Percentiles rank a stretch among this genome's conserved stretches.
Conservation (phyloP, 73 alveolate species). For the Uronychia setigera region DNA sequence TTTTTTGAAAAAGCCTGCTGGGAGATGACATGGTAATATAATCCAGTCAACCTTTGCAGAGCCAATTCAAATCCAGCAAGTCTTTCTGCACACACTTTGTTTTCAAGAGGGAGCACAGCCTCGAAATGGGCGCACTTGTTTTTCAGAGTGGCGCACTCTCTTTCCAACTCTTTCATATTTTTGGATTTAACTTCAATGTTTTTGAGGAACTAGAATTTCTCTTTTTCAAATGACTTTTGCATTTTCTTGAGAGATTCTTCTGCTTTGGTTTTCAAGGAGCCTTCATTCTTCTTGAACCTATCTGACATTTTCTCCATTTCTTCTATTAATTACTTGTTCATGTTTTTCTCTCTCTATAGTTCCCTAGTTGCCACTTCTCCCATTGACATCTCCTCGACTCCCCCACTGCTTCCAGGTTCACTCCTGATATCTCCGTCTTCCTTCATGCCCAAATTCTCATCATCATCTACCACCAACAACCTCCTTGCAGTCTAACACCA, state of each 20-base stretch:
- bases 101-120: neutral
- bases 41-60: neutral
- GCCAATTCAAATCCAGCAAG: neutral
- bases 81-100: neutral
- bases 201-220: neutral
- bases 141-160: neutral
- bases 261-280: no score
- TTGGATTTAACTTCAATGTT: neutral
- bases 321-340: neutral
- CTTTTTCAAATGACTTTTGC: neutral
- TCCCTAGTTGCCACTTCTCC: neutral
- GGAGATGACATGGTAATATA: neutral
- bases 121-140: neutral
- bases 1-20: neutral
- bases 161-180: neutral
- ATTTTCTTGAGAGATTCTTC: neutral
- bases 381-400: neutral
- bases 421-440: no score
- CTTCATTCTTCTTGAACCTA: neutral
- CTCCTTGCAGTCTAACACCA: neutral
- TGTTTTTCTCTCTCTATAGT: neutral
- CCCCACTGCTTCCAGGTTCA: neutral
- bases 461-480: neutral
- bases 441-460: no score
- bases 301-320: neutral